Conservation (phyloP, 108 stramenopile genomes). For the Seminavis robusta region DNA sequence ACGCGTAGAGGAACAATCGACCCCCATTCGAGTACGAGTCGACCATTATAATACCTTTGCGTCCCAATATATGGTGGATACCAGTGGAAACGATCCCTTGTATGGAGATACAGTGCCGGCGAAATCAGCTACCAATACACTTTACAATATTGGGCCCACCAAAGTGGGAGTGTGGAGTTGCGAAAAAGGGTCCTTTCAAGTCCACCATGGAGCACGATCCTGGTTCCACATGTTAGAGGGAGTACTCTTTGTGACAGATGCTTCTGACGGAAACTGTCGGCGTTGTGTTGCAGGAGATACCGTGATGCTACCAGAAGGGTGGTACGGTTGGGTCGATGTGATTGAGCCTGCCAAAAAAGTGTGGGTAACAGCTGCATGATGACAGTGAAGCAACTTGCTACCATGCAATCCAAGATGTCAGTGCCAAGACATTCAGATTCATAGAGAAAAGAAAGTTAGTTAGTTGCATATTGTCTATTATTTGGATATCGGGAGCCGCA, state of each 20-base stretch:
- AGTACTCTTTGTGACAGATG: conserved; percentile 39
- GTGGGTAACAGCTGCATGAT: conserved; percentile 19
- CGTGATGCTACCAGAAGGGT: conserved; percentile 53
- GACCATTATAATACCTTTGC: conserved; percentile 32
- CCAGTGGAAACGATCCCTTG: conserved; percentile 1
- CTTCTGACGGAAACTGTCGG: conserved; percentile 23
- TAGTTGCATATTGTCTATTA: too few relatives aligned
- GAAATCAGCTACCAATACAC: conserved; percentile 24
- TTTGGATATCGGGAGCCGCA: too few relatives aligned
- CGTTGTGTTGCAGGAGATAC: conserved; percentile 71
- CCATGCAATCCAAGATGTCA: too few relatives aligned
- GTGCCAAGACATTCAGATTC: too few relatives aligned
- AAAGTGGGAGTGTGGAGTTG: conserved; percentile 53
- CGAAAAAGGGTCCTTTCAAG: conserved; percentile 34
- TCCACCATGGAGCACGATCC: conserved; percentile 4
- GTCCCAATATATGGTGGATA: conserved; percentile 18
- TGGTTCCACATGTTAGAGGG: conserved; percentile 58
- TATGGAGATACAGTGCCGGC: conserved; percentile 23
- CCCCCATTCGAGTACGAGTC: conserved; percentile 46
- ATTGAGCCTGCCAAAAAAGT: conserved; percentile 54
- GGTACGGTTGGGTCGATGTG: conserved; percentile 58
- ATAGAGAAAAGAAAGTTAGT: too few relatives aligned
- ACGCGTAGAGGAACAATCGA: conserved; percentile 26
- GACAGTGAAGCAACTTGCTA: too few relatives aligned
- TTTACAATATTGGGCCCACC: conserved; percentile 57